Percentiles rank a stretch among this genome's conserved stretches.
These are phyloP conservation scores for Lignosus rhinocerotis DNA, from an alignment of 1,284 basidiomycete species.

Conservation along the genomic window DNA sequence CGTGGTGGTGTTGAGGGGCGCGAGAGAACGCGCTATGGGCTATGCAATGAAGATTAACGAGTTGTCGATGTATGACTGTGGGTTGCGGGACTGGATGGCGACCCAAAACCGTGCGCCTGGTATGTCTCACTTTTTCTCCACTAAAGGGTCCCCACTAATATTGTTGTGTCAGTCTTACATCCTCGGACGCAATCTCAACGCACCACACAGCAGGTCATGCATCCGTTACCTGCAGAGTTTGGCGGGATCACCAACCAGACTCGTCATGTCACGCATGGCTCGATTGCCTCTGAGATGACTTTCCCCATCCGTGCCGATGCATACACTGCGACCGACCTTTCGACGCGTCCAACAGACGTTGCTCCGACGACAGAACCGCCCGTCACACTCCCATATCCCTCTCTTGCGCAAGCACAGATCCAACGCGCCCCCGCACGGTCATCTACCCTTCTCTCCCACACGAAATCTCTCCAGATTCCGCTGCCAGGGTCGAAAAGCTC, in stretches of 20 bases:
- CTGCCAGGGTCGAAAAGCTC: constrained; percentile 39
- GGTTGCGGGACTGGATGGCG: constrained; percentile 75
- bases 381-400: constrained; percentile 72
- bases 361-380: constrained; percentile 56
- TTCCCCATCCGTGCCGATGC: constrained; percentile 79
- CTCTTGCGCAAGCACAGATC: constrained; percentile 42
- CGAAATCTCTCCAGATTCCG: constrained; percentile 34
- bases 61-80: constrained; percentile 74
- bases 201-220: constrained; percentile 17
- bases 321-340: constrained; percentile 72
- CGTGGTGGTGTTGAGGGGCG: constrained; percentile 56
- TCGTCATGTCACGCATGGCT: constrained; percentile 67
- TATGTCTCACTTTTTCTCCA: constrained; percentile 35
- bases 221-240: constrained; percentile 21
- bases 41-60: constrained; percentile 89
- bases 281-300: constrained; percentile 71
- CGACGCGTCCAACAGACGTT: constrained; percentile 46
- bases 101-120: constrained; percentile 53
- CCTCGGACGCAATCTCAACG: constrained; percentile 14
- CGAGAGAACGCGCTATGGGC: constrained; percentile 72
- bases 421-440: constrained; percentile 25
- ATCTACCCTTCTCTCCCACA: constrained; percentile 34
- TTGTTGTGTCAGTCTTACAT: constrained; percentile 6
- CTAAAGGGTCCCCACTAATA: neutral
- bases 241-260: constrained; percentile 38